Conservation (phyloP, 352 stramenopile genomes). For the Pythium scleroteichum region DNA sequence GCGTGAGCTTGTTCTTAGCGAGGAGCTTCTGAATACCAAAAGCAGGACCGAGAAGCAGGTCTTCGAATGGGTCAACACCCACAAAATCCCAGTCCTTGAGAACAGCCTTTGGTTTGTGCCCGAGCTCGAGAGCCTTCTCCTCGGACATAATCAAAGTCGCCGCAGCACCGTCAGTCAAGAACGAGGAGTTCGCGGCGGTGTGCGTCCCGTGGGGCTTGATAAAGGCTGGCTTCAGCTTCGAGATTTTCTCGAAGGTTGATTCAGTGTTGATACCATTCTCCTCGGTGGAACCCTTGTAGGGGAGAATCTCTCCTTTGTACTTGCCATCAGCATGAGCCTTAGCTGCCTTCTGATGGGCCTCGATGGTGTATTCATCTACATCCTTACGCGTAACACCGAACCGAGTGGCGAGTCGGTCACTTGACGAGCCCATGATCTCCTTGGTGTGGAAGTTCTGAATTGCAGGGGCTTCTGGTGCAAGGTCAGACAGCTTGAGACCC, state of each 20-base stretch:
- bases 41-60: conserved; percentile 93
- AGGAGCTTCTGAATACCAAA: conserved; percentile 92
- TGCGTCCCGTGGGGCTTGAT: conserved; percentile 98
- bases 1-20: conserved; percentile 81
- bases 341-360: conserved; percentile 92
- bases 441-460: conserved; percentile 99
- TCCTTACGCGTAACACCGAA: conserved; percentile 96
- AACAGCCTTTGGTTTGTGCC: conserved; percentile 95
- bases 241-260: conserved; percentile 94
- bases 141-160: conserved; percentile 97
- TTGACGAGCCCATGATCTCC: conserved; percentile 98
- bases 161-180: conserved; percentile 96
- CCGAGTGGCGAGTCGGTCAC: conserved; percentile 91
- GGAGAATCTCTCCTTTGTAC: conserved; percentile 91
- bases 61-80: conserved; percentile 95
- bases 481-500: conserved; percentile 91
- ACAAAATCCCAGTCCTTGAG: conserved; percentile 97
- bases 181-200: conserved; percentile 97
- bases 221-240: conserved; percentile 97
- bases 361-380: conserved; percentile 97
- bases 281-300: conserved; percentile 94
- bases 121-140: conserved; percentile 93
- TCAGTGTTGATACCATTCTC: conserved; percentile 98
- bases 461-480: conserved; percentile 93
- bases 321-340: conserved; percentile 95